These are phyloP conservation scores for Tylopilus sp. DNA, from an alignment of 1,284 basidiomycete species.

Conservation along the genomic window DNA sequence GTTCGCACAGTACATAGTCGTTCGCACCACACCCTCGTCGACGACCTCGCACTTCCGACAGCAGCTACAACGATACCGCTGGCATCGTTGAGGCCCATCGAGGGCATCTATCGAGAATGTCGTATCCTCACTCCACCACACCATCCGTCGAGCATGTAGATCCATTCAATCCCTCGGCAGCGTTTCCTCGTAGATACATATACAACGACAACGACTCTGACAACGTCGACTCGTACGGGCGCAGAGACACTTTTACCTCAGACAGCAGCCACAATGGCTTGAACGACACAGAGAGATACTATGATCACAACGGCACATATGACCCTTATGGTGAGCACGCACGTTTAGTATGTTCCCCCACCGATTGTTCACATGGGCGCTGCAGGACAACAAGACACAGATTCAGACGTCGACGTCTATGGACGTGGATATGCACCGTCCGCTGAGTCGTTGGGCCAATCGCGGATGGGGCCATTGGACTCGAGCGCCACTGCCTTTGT, in stretches of 20 bases:
- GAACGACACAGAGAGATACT: constrained; percentile 52
- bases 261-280: constrained; percentile 59
- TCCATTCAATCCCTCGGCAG: constrained; percentile 48
- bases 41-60: constrained; percentile 3
- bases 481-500: constrained; percentile 54
- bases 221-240: constrained; percentile 51
- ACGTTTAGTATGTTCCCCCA: neutral
- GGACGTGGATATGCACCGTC: constrained; percentile 64
- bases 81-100: constrained; percentile 9
- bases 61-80: constrained; percentile 16
- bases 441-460: constrained; percentile 61
- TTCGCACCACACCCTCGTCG: constrained; percentile 20
- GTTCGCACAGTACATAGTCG: constrained; percentile 18
- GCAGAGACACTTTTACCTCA: constrained; percentile 63
- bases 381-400: constrained; percentile 61
- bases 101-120: constrained; percentile 23
- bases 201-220: constrained; percentile 79
- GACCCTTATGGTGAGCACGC: constrained; percentile 55
- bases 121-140: constrained; percentile 32
- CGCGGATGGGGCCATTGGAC: constrained; percentile 56
- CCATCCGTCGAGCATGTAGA: constrained; percentile 40
- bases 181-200: constrained; percentile 52
- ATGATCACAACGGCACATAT: constrained; percentile 59
- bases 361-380: constrained; percentile 20
- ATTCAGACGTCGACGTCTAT: constrained; percentile 72